Evolutionary conservation across 2,329 filamentous ascomycete genomes (phyloP).

Genomic region (Neospermospora avenae): DNA sequence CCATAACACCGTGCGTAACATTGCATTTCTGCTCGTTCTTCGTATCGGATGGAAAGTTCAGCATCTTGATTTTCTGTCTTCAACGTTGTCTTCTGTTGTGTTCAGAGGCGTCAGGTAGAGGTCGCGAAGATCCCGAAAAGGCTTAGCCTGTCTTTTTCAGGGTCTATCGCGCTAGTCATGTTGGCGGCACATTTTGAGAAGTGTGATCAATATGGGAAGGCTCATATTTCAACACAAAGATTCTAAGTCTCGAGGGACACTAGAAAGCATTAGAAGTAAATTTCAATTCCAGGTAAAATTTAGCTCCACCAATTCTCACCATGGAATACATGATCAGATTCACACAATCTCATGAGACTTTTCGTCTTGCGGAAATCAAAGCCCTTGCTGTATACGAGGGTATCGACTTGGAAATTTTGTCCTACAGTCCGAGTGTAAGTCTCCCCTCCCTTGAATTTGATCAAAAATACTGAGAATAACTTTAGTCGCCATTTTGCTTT

Average conservation of each 20-base stretch:
- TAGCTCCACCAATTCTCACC: conserved; percentile 2
- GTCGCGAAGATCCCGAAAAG: neutral
- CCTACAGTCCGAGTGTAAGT: conserved; percentile 71
- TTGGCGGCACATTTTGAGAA: neutral
- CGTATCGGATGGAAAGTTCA: conserved; percentile 39
- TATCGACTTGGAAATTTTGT: conserved; percentile 68
- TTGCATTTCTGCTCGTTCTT: conserved; percentile 61
- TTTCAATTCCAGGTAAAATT: neutral
- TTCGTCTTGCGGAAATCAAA: conserved; percentile 79
- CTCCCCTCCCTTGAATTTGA: conserved; percentile 7
- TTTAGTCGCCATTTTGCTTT: conserved; percentile 81
- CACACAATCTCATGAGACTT: conserved; percentile 86
- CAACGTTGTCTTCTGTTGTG: neutral
- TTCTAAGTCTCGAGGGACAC: no score
- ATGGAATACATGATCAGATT: conserved; percentile 88
- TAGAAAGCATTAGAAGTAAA: no score
- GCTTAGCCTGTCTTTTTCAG: conserved; percentile 14
- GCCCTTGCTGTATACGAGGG: conserved; percentile 69
- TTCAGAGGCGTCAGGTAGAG: neutral
- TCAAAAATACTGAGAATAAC: conserved; percentile 18
- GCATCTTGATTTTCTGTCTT: conserved; percentile 35
- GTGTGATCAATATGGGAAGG: neutral
- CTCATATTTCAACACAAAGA: neutral
- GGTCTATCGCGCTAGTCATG: conserved; percentile 3
- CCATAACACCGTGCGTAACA: conserved; percentile 66